A percentile compares a stretch with the other conserved stretches of the same genome.
These are phyloP conservation scores for Phytopythium chamaehyphon DNA, from an alignment of 352 stramenopile genomes.

Conservation along the genomic window DNA sequence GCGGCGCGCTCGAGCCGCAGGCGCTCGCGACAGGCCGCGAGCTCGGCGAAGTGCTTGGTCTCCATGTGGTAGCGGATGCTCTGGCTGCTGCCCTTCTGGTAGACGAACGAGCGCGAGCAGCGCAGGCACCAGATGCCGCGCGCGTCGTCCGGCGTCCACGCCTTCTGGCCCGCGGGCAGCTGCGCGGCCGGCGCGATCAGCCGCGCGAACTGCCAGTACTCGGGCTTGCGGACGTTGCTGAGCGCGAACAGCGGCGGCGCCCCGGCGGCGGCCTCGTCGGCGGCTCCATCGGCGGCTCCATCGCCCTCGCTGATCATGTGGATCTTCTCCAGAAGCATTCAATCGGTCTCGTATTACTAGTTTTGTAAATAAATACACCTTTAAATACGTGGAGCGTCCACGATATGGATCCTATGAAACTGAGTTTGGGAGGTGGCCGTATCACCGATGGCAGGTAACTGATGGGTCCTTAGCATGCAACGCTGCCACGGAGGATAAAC, in stretches of 20 bases:
- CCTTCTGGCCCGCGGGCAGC: slow-evolving; percentile 24
- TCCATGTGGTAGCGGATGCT: slow-evolving; percentile 64
- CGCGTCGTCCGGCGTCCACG: slow-evolving; percentile 44
- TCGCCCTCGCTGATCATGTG: neutral
- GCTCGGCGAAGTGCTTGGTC: slow-evolving; percentile 40
- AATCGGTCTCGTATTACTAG: too few species aligned
- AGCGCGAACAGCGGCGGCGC: slow-evolving; percentile 36
- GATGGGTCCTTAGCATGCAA: too few species aligned
- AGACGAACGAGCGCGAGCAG: slow-evolving; percentile 26
- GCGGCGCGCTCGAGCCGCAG: slow-evolving; percentile 2
- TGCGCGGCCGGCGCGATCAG: slow-evolving; percentile 11
- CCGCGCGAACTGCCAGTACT: slow-evolving; percentile 54
- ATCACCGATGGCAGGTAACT: too few species aligned
- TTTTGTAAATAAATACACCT: too few species aligned
- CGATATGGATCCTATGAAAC: too few species aligned
- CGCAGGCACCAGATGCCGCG: slow-evolving; percentile 45
- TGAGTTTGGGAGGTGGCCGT: too few species aligned
- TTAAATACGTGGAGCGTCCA: too few species aligned
- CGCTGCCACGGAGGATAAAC: too few species aligned
- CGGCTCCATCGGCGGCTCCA: too few species aligned
- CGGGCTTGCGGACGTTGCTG: slow-evolving; percentile 43
- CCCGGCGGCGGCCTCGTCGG: neutral
- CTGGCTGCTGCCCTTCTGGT: slow-evolving; percentile 46
- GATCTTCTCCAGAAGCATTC: neutral
- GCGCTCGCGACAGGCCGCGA: slow-evolving; percentile 8